Evolutionary conservation across 176 grass and related monocot species (phyloP).

Genomic region (Cenchrus americanus): DNA sequence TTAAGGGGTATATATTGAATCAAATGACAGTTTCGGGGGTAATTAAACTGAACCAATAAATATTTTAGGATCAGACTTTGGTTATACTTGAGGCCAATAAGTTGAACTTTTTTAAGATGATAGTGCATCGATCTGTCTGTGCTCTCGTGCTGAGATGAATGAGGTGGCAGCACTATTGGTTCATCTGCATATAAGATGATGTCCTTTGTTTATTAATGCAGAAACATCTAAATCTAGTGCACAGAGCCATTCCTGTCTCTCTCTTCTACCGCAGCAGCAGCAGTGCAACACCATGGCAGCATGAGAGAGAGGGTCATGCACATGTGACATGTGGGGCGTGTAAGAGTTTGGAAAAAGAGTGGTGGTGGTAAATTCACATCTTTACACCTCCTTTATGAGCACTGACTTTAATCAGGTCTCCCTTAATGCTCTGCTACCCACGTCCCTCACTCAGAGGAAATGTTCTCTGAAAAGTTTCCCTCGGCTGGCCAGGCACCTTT

Average conservation of each 20-base stretch:
- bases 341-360: constrained; percentile 30
- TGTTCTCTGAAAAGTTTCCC: constrained; percentile 65
- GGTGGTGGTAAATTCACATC: constrained; percentile 54
- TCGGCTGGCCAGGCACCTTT: constrained; percentile 43
- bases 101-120: not conserved
- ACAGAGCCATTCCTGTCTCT: constrained; percentile 38
- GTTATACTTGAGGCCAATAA: too few relatives aligned
- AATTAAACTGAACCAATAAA: too few relatives aligned
- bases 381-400: constrained; percentile 56
- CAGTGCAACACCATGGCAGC: not conserved
- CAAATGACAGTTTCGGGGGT: too few relatives aligned
- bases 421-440: constrained; percentile 65
- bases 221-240: constrained; percentile 53
- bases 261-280: not conserved
- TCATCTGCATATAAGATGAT: constrained; percentile 29
- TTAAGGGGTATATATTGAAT: too few relatives aligned
- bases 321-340: constrained; percentile 45
- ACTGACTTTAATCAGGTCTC: constrained; percentile 64
- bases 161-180: constrained; percentile 18
- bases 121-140: not conserved
- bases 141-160: not conserved
- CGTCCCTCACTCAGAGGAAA: constrained; percentile 37
- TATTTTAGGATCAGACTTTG: too few relatives aligned
- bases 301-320: constrained; percentile 23
- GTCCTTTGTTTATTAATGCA: constrained; percentile 31